Base-by-base conservation (phyloP, 495 filamentous ascomycete genomes). In the Penicillium steckii region DNA sequence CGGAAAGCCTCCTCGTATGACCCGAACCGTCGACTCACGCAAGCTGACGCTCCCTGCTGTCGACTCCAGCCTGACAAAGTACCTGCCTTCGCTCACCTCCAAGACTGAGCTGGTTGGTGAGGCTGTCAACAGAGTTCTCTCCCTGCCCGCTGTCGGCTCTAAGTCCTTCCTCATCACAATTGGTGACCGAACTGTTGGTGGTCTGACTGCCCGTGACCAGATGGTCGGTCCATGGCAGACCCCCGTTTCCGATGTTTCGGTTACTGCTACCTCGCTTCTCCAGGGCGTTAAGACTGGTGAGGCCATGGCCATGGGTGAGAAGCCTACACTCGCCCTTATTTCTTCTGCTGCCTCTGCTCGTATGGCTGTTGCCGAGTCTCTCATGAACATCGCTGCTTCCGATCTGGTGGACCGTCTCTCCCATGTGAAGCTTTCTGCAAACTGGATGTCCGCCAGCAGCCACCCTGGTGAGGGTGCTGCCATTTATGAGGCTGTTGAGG, bases 81-180 rank as follows among this genome's bases (percentile, higher is more conserved):
- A 89, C 52, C 64, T 88, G 12, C 81, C 85, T 17, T 84, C 85
- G 13, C 67, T 77, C 47, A 61, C 75, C 1, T 71, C 80, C n/a
- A 77, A 82, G n/a, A 47, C 50, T 9, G 86, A 86, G 15, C 68
- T 95, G 4, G 65, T 97, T 6, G 71, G 75, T 25, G 84, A 91
- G 60, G 91, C 94, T 15, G 79, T 91, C 2, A 80, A 88, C 56
- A 76, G 90, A 53, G 89, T 97, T 2, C 82, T 98, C 40, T 81
- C 80, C 44, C 78, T 98, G 42, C 94, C 94, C 9, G 79, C 90
- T 19, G 94, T 97, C 18, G 94, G 90, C 8, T 96, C 91, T 13
- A 97, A 97, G 72, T 91, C 87, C 7, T 98, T 97, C 77, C 79
- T 98, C 10, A 97, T 98, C 60, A 97, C 94, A 2, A 98, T 97